phyloP scores from a whole-genome alignment of 2,329 filamentous ascomycete species.

The Penicillium vulpinum region DNA sequence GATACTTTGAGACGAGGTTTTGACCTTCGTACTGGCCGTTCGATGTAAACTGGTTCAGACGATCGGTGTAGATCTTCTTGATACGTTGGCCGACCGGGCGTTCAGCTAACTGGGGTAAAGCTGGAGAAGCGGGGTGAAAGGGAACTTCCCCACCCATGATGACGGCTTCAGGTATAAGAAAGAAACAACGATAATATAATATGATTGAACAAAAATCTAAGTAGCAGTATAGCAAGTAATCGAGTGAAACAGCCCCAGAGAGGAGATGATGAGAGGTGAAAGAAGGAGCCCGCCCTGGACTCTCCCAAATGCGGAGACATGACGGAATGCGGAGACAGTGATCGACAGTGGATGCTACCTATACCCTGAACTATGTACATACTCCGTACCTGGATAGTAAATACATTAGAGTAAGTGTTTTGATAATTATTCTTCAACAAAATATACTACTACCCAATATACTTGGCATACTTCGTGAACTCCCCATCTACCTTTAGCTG shows the following conservation, averaged over 20 bases:
- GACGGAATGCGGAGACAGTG: slow-evolving; percentile 19
- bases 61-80: slow-evolving; percentile 77
- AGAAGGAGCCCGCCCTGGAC: slow-evolving; percentile 10
- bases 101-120: slow-evolving; percentile 53
- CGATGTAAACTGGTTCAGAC: slow-evolving; percentile 77
- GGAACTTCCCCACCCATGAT: slow-evolving; percentile 42
- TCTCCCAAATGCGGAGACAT: slow-evolving; percentile 19
- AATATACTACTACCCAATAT: slow-evolving; percentile 33
- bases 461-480: slow-evolving; percentile 43
- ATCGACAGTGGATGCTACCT: slow-evolving; percentile 3
- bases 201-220: not conserved
- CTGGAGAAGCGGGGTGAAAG: slow-evolving; percentile 28
- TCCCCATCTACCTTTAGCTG: slow-evolving; percentile 46
- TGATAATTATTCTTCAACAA: not conserved
- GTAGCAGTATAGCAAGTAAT: not conserved
- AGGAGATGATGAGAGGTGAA: not conserved
- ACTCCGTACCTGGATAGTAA: not conserved
- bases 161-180: not conserved
- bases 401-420: not conserved
- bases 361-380: not conserved
- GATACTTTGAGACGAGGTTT: slow-evolving; percentile 75
- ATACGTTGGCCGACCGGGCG: slow-evolving; percentile 74
- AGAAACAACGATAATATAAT: not conserved
- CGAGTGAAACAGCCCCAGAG: not conserved
- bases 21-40: slow-evolving; percentile 74